These are phyloP conservation scores for Beverwykella pulmonaria DNA, from an alignment of 495 filamentous ascomycete genomes.

Conservation along the genomic window DNA sequence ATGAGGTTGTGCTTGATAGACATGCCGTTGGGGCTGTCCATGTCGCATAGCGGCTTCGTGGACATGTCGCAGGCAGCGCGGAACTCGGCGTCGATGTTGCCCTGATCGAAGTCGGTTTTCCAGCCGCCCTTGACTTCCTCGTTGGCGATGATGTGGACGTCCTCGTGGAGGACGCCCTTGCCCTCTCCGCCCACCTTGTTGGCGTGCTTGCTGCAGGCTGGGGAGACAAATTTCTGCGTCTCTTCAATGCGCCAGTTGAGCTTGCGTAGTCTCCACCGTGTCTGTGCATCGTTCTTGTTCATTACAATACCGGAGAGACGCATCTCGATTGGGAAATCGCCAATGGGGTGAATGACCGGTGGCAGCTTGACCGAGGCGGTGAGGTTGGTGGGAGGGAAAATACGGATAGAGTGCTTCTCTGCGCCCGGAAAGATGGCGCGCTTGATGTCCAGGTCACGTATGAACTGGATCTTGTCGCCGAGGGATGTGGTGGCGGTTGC, in stretches of 20 bases:
- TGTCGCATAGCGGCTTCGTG: constrained; percentile 72
- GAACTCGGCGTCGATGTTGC: constrained; percentile 78
- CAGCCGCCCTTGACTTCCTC: constrained; percentile 84
- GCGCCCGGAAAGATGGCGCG: constrained; percentile 78
- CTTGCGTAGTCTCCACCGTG: constrained; percentile 84
- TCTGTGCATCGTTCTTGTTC: constrained; percentile 61
- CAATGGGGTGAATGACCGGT: constrained; percentile 83
- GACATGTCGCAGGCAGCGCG: constrained; percentile 66
- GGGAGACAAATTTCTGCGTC: constrained; percentile 73
- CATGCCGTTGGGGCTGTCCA: constrained; percentile 76
- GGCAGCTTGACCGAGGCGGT: constrained; percentile 79
- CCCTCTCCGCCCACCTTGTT: constrained; percentile 69
- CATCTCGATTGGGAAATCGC: constrained; percentile 76
- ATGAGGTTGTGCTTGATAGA: constrained; percentile 80
- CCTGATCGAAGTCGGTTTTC: constrained; percentile 77
- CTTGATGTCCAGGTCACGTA: constrained; percentile 67
- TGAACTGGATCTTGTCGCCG: constrained; percentile 66
- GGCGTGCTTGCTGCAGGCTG: constrained; percentile 77
- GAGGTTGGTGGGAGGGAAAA: constrained; percentile 95
- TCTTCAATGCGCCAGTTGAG: constrained; percentile 94
- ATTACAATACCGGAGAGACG: constrained; percentile 73
- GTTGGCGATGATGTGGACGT: constrained; percentile 71
- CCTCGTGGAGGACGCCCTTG: constrained; percentile 78
- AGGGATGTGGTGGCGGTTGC: constrained; percentile 66
- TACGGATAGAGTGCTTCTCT: constrained; percentile 74